These are phyloP conservation scores for Themeda triandra DNA, from an alignment of 176 grass and related monocot genomes.

Conservation along the genomic window DNA sequence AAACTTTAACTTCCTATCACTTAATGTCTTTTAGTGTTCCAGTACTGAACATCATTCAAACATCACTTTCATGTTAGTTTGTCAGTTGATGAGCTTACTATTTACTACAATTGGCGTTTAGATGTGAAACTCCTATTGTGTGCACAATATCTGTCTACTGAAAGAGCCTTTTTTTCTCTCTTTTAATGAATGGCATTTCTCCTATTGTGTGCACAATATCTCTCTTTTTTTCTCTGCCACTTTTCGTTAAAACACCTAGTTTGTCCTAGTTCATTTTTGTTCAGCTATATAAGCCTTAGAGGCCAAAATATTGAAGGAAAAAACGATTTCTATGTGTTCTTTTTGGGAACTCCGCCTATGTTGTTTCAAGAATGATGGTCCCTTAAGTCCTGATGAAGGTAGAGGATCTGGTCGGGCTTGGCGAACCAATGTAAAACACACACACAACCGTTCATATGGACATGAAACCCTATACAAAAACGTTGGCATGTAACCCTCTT, in stretches of 20 bases:
- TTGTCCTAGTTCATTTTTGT: background rate
- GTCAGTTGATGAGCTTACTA: background rate
- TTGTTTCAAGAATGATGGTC: background rate
- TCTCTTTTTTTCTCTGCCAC: background rate
- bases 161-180: background rate
- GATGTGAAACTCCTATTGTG: background rate
- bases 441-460: background rate
- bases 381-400: background rate
- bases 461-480: background rate
- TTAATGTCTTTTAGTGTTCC: background rate
- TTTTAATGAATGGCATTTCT: background rate
- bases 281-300: background rate
- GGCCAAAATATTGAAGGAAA: background rate
- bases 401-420: background rate
- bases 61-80: background rate
- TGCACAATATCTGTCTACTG: background rate
- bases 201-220: no score
- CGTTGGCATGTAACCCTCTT: background rate
- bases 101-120: background rate
- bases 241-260: background rate
- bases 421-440: background rate
- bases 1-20: background rate
- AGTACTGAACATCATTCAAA: background rate
- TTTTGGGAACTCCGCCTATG: background rate
- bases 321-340: background rate